These are phyloP conservation scores for Mesotaenium endlicherianum DNA, from an alignment of 139 green algal species.

Conservation along the genomic window DNA sequence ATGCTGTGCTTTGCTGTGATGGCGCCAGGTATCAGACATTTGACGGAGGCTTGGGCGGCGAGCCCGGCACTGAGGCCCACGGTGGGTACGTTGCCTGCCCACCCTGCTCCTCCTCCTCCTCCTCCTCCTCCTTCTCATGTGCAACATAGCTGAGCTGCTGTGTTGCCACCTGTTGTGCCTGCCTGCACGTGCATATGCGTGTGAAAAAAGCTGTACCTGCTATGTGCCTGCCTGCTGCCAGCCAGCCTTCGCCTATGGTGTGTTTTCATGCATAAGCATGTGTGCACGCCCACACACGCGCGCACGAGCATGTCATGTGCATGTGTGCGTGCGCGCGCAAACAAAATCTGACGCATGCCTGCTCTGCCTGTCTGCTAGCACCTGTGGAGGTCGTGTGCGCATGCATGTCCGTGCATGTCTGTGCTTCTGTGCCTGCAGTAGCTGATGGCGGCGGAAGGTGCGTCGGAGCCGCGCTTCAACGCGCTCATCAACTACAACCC, in stretches of 20 bases:
- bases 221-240: background rate
- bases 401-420: background rate
- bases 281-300: background rate
- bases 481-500: background rate
- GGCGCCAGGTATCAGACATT: constrained; percentile 56
- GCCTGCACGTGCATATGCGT: too few relatives aligned
- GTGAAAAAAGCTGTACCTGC: too few relatives aligned
- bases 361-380: background rate
- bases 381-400: background rate
- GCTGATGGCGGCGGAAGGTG: background rate
- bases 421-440: background rate
- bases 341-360: background rate
- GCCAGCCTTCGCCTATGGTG: background rate
- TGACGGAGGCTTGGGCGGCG: constrained; percentile 89
- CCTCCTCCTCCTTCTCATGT: too few relatives aligned
- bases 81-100: constrained; percentile 79
- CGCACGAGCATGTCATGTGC: background rate
- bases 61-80: constrained; percentile 94
- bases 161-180: too few relatives aligned
- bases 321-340: background rate
- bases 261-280: too few relatives aligned
- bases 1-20: background rate
- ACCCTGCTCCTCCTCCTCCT: too few relatives aligned
- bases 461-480: background rate
- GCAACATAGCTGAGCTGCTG: too few relatives aligned